Base-by-base conservation (phyloP, 129 eudicot species). In the sunflower (Helianthus annuus) region DNA sequence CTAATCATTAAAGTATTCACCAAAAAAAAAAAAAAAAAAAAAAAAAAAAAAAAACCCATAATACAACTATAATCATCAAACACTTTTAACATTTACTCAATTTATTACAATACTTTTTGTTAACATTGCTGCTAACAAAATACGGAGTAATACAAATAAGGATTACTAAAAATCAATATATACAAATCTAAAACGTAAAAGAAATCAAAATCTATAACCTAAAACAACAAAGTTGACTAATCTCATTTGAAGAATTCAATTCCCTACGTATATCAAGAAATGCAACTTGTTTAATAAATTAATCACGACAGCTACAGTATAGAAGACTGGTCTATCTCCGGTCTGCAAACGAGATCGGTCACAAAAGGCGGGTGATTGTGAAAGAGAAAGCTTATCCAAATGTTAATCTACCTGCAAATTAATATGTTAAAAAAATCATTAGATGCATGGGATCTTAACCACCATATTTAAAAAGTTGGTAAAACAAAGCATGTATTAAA, bases 391-490 rank as follows among this genome's bases (percentile, higher is more conserved):
- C 46, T 1, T 34, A 34, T 60, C 65, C 42, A 60, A 29, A 1
- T 34, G 46, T 13, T 61, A 61, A 60, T 61, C 66, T 61, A 61
- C 66, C 66, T 61, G 66, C 66, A 61, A 61, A 61, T 5, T 32
- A 13, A 12, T 6, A 53, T 8, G 40, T 34, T 19, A 61, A 61
- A 34, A 34, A 19, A 10, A 32, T 61, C 10, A 10, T 61, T n/a
- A 61, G 66, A 32, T 61, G 36, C 66, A 7, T 32, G 1, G 2
- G 4, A 5, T 59, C 65, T 12, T 24, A 58, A 58, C 64, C 16
- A 10, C 7, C 64, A 24, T 58, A 27, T 24, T 29, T 58, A 29
- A 58, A 58, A 58, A 58, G 19, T 1, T 56, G 14, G 36, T 19
- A 9, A 7, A 56, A 22, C 34, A 17, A 1, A 56, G 4, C 4